phyloP scores from a whole-genome alignment of 1,139 yeast genomes.

The Blastobotrys apis region DNA sequence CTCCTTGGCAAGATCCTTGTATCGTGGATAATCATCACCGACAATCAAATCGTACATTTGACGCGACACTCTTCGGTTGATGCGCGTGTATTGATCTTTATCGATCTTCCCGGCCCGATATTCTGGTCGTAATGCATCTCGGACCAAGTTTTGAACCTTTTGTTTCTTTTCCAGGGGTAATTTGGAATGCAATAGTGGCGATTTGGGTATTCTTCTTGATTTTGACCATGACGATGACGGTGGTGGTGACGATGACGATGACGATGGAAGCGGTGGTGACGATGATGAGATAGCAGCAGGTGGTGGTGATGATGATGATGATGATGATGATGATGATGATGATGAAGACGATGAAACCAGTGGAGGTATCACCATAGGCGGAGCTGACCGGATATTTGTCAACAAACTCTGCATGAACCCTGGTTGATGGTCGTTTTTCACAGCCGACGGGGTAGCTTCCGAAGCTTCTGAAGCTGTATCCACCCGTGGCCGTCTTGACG shows the following conservation, averaged over 20 bases:
- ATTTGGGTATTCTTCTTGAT: slow-evolving; percentile 2
- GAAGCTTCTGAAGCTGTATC: not conserved
- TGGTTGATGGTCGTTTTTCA: not conserved
- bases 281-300: not conserved
- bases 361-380: too few species aligned
- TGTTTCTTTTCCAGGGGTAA: slow-evolving; percentile 46
- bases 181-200: slow-evolving; percentile 1
- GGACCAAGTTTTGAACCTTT: slow-evolving; percentile 49
- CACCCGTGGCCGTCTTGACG: slow-evolving; percentile 17
- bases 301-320: not conserved
- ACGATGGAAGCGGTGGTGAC: not conserved
- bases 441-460: slow-evolving; percentile 1
- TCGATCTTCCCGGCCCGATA: slow-evolving; percentile 40
- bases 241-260: not conserved
- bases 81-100: slow-evolving; percentile 46
- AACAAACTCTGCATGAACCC: slow-evolving; percentile 24
- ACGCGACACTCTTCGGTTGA: slow-evolving; percentile 44
- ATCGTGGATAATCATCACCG: slow-evolving; percentile 14
- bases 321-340: not conserved
- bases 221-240: not conserved
- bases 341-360: slow-evolving; percentile 1
- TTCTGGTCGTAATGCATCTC: slow-evolving; percentile 47
- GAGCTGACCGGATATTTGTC: slow-evolving; percentile 21
- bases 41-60: slow-evolving; percentile 36
- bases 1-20: slow-evolving; percentile 11